Evolutionary conservation across 257 asterid genomes (phyloP).

Genomic region (Misopates orontium): DNA sequence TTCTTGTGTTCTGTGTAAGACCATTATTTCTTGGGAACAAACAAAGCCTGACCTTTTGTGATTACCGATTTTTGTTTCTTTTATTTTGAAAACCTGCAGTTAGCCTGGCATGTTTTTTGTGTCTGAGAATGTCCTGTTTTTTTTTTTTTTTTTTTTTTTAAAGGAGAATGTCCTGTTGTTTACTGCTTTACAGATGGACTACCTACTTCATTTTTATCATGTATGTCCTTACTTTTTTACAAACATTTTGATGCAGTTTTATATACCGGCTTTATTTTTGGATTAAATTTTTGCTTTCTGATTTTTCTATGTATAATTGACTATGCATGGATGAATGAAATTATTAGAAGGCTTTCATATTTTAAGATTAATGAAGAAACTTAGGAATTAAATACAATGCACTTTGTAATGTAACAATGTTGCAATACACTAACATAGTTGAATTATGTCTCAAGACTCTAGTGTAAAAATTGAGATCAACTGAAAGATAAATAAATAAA

Average conservation of each 20-base stretch:
- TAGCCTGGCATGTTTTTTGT: constrained; percentile 42
- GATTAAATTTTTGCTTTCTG: too few relatives aligned
- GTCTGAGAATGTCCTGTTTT: constrained; percentile 36
- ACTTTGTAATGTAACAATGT: too few relatives aligned
- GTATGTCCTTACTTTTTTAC: constrained; percentile 32
- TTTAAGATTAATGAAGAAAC: too few relatives aligned
- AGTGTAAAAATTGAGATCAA: too few relatives aligned
- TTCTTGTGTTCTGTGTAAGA: constrained; percentile 35
- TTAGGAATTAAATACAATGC: too few relatives aligned
- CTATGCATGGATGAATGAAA: too few relatives aligned
- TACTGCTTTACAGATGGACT: constrained; percentile 43
- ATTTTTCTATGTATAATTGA: too few relatives aligned
- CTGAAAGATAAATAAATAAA: too few relatives aligned
- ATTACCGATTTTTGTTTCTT: constrained; percentile 31
- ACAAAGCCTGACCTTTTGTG: constrained; percentile 28
- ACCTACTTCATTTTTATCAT: constrained; percentile 23
- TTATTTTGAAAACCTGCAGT: constrained; percentile 18
- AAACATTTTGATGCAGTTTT: constrained; percentile 27
- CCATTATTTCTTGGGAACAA: constrained; percentile 43
- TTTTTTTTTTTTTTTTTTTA: too few relatives aligned
- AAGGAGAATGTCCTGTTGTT: constrained; percentile 36
- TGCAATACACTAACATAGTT: too few relatives aligned
- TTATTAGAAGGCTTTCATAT: too few relatives aligned
- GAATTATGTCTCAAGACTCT: too few relatives aligned
- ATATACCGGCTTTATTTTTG: neutral